These are phyloP conservation scores for Tephrocybe rancida DNA, from an alignment of 768 basidiomycete species.

Conservation along the genomic window DNA sequence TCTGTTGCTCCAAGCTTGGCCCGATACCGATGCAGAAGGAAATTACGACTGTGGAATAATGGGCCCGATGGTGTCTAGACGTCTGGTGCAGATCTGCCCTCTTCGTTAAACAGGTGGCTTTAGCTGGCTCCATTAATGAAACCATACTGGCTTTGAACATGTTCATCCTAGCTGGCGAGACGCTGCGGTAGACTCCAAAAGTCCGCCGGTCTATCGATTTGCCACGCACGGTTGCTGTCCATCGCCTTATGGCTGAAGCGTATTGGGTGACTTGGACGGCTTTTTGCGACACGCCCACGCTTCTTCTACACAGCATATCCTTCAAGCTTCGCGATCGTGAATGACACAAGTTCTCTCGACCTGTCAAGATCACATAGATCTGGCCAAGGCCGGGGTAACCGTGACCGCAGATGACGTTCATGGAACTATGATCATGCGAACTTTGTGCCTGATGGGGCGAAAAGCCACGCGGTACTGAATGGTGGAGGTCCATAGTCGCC, in stretches of 20 bases:
- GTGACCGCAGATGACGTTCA: constrained; percentile 14
- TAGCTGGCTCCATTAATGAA: constrained; percentile 9
- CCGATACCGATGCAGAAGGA: not conserved
- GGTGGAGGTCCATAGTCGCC: not conserved
- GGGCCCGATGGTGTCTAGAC: not conserved
- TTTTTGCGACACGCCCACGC: constrained; percentile 6
- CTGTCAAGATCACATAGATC: constrained; percentile 22
- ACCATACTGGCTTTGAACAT: constrained; percentile 11
- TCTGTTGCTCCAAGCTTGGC: not conserved
- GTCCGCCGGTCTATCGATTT: not conserved
- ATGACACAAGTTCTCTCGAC: constrained; percentile 11
- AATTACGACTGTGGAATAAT: constrained; percentile 10
- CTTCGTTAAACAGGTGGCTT: not conserved
- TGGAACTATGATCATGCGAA: constrained; percentile 15
- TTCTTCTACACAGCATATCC: constrained; percentile 23
- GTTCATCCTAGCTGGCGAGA: constrained; percentile 1
- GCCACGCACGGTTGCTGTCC: constrained; percentile 2
- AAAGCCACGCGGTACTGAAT: constrained; percentile 13
- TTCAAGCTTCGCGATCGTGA: constrained; percentile 16
- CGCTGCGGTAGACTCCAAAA: not conserved
- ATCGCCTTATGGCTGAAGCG: constrained; percentile 2
- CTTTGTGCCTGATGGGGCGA: constrained; percentile 9
- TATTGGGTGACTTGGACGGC: not conserved
- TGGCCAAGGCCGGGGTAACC: constrained; percentile 17
- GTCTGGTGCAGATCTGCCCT: too few relatives aligned